Base-by-base conservation (phyloP, 345 rosid genomes). In the Arabis alpina region DNA sequence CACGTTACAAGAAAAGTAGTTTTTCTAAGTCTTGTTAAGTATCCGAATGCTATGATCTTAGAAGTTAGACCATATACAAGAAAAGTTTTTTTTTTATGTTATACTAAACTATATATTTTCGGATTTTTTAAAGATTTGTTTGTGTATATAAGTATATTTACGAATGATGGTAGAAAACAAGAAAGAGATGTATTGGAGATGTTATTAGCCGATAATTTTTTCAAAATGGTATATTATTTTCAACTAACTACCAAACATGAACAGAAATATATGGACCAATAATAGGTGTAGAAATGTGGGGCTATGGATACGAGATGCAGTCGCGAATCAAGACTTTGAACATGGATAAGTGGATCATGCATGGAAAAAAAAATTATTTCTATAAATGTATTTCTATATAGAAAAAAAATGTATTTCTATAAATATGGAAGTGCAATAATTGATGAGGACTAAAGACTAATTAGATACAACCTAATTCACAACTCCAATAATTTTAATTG, bases 341-440 rank as follows among this genome's bases (percentile, higher is more conserved):
- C 19, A 30, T 39, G 11, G 39, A 50, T 52, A 13, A 10, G 51
- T 37, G 23, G 48, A 37, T 51, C 50, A 40, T 52, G 27, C 49
- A 64, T 54, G 58, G 37, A 50, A 23, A 53, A 23, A 53, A 53
- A 7, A 13, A 4, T 4, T 2, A 4, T 13, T 40, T 66, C 30
- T 3, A 10, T 66, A 10, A 24, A 52, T 66, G 23, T 19, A 19
- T 13, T 40, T 66, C 30, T 3, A 10, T 66, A 10, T 53, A 48
- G 37, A 50, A 23, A 52, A n/a, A n/a, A 10, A 24, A 52, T 66
- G 23, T 19, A 19, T 13, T 40, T 66, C 30, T 3, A 10, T 66
- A 10, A 24, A 52, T 66, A 15, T 32, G 43, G 34, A 44, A 68
- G 32, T 41, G 50, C 66, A 58, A 48, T 34, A 45, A 61, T 32